Evolutionary conservation across 352 stramenopile species (phyloP), one percentile per base, ranked within the genome.

Genomic region (Phytophthora cryptogea): DNA sequence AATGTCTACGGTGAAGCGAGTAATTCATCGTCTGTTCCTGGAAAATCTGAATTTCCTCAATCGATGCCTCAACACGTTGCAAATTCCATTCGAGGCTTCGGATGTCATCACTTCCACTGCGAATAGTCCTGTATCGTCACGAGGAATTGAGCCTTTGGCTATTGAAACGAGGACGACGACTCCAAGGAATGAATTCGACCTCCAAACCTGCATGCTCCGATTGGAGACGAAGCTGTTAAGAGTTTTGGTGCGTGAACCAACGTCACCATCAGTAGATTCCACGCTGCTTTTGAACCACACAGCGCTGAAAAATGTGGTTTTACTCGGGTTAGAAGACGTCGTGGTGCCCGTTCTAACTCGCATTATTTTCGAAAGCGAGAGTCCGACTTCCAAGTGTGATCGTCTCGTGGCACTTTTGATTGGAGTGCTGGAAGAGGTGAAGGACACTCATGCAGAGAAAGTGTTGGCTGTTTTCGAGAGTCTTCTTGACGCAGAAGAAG

Each of bases 361-460:
- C 10, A 53, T 66, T n/a, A 44, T 67, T 5, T 66, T 63, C 35
- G 59, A 62, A 5, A 63, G 26, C 30, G 36, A 61, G 30, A 13
- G 20, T 40, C 46, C 36, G 14, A 33, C 52, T 2, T 59, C 55
- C 1, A 77, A 81, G 45, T 64, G 61, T 13, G 76, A 88, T 35
- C 79, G 76, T 16, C 47, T 90, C 4, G 52, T 89, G 31, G 60
- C 77, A n/a, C 41, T 83, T 8, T 45, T 92, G 8, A 66, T 92
- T 13, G 59, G 72, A 0, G 74, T 85, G 8, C 54, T 90, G n/a
- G 83, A 92, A 67, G 75, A 89, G 44, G 54, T 89, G 28, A 88
- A 88, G 33, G 72, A 66, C 31, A 72, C 73, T 0, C 44, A 85
- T 33, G 50, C 83, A 2, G 68, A 78, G 2, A 68, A 80, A 5